Conservation (phyloP, 1,284 basidiomycete species). For the Rugosomyces carneus region DNA sequence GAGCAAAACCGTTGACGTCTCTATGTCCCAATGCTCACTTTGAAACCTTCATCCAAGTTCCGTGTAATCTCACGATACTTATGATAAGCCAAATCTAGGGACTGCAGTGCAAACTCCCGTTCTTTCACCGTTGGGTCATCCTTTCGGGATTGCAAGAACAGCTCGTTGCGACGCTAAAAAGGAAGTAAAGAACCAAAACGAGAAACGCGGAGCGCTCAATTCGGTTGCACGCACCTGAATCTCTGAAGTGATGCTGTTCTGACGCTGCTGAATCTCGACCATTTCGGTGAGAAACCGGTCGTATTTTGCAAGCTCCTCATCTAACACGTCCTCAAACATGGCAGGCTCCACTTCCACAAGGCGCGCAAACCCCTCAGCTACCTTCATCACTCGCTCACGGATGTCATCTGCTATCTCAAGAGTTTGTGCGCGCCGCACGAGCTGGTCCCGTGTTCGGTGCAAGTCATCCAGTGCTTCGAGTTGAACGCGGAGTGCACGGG, state of each 20-base stretch:
- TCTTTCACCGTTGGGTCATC: slow-evolving; percentile 77
- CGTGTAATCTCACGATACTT: slow-evolving; percentile 84
- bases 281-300: slow-evolving; percentile 68
- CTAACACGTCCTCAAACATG: slow-evolving; percentile 81
- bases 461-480: slow-evolving; percentile 82
- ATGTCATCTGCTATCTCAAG: slow-evolving; percentile 75
- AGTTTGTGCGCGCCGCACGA: slow-evolving; percentile 63
- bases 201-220: neutral
- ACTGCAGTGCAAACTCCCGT: slow-evolving; percentile 81
- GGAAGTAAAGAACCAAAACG: neutral
- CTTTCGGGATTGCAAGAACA: slow-evolving; percentile 73
- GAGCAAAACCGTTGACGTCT: neutral
- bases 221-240: slow-evolving; percentile 52
- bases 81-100: slow-evolving; percentile 84
- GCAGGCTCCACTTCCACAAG: slow-evolving; percentile 73
- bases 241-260: slow-evolving; percentile 58
- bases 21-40: slow-evolving; percentile 38
- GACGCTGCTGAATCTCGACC: slow-evolving; percentile 51
- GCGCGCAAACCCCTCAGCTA: slow-evolving; percentile 57
- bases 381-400: slow-evolving; percentile 60
- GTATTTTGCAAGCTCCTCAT: slow-evolving; percentile 78
- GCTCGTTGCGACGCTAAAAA: slow-evolving; percentile 64
- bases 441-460: slow-evolving; percentile 51
- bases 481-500: slow-evolving; percentile 68
- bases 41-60: slow-evolving; percentile 86